Base-by-base conservation (phyloP, 192 early-diverging fungal species). In the Coemansia sp. region DNA sequence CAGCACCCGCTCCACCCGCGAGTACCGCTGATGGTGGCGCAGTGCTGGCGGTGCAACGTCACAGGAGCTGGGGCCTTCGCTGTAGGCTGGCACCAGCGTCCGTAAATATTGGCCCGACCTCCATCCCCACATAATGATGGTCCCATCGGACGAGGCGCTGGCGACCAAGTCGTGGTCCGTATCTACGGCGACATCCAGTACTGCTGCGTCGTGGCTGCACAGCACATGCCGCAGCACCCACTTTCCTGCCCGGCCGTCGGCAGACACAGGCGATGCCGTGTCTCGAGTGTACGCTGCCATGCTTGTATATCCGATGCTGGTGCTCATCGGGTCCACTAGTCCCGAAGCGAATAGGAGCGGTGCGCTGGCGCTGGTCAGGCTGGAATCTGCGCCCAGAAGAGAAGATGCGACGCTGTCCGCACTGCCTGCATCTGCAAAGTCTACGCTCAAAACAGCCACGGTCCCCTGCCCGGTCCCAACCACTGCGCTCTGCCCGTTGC, bases 81-180 rank as follows among this genome's bases (percentile, higher is more conserved):
- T 21, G 11, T 12, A 31, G 12, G 36, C 41, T 4, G 64, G 64
- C 5, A 47, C 35, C 10, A 68, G 29, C 3, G 53, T 61, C 17
- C 54, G 58, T 48, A 68, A 30, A 28, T 68, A 68, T 27, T 46
- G 65, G 2, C 65, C 65, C 11, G 53, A 30, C 10, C 47, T 38
- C 14, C 17, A 30, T 16, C 55, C 9, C 67, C 67, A 70, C 25
- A 70, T 5, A 27, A 62, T 49, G 12, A 55, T 51, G 12, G 67
- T 59, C 39, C 67, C 67, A 42, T 70, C 67, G 8, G 47, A 47
- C 9, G 67, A 63, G 1, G 54, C 67, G 27, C 60, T 59, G 3
- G 56, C 67, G 9, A 63, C 55, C 38, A 59, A 23, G 25, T 59
- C 67, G 39, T 70, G 55, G 33, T 70, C 67, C 2, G 26, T 17